A percentile compares a stretch with the other conserved stretches of the same genome.
phyloP scores from a whole-genome alignment of 2,329 filamentous ascomycete genomes.

The Achaetomium macrosporum region DNA sequence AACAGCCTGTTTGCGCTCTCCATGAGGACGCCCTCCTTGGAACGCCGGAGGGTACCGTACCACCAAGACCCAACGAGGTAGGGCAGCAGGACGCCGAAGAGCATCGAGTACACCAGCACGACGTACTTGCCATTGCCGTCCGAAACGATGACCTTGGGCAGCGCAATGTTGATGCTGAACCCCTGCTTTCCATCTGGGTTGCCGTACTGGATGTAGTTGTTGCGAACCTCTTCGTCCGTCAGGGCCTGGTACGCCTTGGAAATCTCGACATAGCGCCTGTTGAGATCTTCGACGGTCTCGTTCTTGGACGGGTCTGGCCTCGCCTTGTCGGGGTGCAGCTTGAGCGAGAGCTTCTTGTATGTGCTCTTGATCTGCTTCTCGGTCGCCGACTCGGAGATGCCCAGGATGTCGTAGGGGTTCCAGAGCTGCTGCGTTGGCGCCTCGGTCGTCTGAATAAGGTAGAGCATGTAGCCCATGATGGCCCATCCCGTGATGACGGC shows the following conservation, averaged over 20 bases:
- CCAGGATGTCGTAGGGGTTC: slow-evolving; percentile 95
- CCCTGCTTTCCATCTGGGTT: slow-evolving; percentile 98
- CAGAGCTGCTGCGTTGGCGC: slow-evolving; percentile 70
- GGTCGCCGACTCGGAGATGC: slow-evolving; percentile 73
- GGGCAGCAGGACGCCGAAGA: slow-evolving; percentile 84
- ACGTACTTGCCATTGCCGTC: slow-evolving; percentile 96
- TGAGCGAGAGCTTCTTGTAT: slow-evolving; percentile 80
- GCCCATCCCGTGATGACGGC: slow-evolving; percentile 73
- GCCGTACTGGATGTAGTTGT: slow-evolving; percentile 93
- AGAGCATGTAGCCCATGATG: slow-evolving; percentile 83
- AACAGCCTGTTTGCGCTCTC: slow-evolving; percentile 94
- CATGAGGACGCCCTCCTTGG: slow-evolving; percentile 87
- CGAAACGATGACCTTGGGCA: slow-evolving; percentile 86
- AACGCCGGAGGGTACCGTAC: slow-evolving; percentile 92
- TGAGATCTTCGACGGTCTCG: slow-evolving; percentile 77
- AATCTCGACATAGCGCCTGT: slow-evolving; percentile 85
- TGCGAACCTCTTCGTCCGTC: slow-evolving; percentile 93
- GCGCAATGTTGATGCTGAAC: slow-evolving; percentile 93
- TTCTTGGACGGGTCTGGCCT: slow-evolving; percentile 80
- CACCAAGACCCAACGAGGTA: slow-evolving; percentile 97
- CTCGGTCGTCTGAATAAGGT: slow-evolving; percentile 77
- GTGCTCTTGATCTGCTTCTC: slow-evolving; percentile 91
- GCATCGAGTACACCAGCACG: slow-evolving; percentile 76
- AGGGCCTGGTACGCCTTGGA: slow-evolving; percentile 97
- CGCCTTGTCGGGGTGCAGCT: slow-evolving; percentile 89